A percentile compares a stretch with the other conserved stretches of the same genome.
phyloP scores from a whole-genome alignment of 768 basidiomycete genomes.

The Pholiota conissans region DNA sequence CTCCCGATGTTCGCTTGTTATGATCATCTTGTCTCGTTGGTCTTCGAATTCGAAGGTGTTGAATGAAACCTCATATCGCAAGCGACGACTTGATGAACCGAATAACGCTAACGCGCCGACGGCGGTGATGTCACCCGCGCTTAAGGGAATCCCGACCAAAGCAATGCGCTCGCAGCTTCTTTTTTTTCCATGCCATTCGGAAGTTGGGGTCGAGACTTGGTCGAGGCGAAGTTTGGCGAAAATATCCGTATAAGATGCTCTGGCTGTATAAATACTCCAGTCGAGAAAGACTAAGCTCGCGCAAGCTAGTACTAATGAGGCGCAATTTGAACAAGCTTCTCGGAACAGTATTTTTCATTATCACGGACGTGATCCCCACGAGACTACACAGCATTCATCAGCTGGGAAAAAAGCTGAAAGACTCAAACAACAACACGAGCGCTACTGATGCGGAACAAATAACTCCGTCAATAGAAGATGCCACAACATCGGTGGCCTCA shows the following conservation, averaged over 20 bases:
- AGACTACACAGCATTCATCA: not conserved
- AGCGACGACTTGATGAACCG: not conserved
- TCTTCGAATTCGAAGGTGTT: not conserved
- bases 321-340: not conserved
- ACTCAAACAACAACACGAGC: not conserved
- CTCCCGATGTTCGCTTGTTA: slow-evolving; percentile 1
- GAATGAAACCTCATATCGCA: not conserved
- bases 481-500: no score
- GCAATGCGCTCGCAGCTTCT: not conserved
- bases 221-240: not conserved
- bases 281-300: no score
- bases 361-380: not conserved
- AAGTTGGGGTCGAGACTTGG: not conserved
- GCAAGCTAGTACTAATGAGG: not conserved
- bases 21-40: slow-evolving; percentile 5
- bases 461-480: no score
- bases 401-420: not conserved
- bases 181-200: not conserved
- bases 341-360: not conserved
- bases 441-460: no score
- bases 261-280: no score
- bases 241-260: not conserved
- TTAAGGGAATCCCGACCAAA: not conserved
- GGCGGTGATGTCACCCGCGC: not conserved
- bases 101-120: not conserved